Conservation (phyloP, 2,329 filamentous ascomycete genomes). For the Tolypocladium ophioglossoides region DNA sequence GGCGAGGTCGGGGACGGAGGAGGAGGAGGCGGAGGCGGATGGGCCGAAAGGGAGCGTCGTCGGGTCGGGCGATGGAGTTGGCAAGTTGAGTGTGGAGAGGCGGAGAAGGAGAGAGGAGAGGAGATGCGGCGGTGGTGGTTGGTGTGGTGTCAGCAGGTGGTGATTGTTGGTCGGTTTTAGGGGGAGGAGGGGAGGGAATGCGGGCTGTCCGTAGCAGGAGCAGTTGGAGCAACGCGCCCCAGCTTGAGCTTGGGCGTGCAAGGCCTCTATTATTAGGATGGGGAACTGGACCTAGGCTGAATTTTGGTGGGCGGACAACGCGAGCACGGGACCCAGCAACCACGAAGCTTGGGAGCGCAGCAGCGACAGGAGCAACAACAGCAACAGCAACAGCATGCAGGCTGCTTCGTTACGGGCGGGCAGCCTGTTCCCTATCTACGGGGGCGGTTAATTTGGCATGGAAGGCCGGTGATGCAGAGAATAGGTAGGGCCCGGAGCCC, state of each 20-base stretch:
- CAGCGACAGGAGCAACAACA: not conserved
- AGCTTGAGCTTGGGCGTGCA: not conserved
- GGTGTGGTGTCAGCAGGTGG: constrained; percentile 7
- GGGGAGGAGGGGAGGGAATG: constrained; percentile 3
- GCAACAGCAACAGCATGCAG: not conserved
- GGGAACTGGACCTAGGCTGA: not conserved
- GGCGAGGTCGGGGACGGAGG: constrained; percentile 1
- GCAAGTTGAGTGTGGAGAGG: constrained; percentile 20
- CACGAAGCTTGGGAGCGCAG: not conserved
- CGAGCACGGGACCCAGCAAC: not conserved
- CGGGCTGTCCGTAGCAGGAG: not conserved
- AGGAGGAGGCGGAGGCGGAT: constrained; percentile 6
- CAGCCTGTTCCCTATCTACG: not conserved
- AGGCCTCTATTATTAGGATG: not conserved
- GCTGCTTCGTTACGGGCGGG: not conserved
- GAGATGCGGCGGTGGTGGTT: constrained; percentile 1
- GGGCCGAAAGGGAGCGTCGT: constrained; percentile 8
- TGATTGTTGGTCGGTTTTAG: constrained; percentile 5
- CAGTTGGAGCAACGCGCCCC: not conserved
- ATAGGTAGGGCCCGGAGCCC: not conserved
- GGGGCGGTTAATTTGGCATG: not conserved
- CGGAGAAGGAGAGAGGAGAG: constrained; percentile 15
- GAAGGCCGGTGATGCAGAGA: not conserved
- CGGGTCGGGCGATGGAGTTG: constrained; percentile 15
- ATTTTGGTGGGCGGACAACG: not conserved